Evolutionary conservation across 495 filamentous ascomycete genomes (phyloP), one percentile per base, ranked within the genome.

Genomic region (Penicillium paxilli): DNA sequence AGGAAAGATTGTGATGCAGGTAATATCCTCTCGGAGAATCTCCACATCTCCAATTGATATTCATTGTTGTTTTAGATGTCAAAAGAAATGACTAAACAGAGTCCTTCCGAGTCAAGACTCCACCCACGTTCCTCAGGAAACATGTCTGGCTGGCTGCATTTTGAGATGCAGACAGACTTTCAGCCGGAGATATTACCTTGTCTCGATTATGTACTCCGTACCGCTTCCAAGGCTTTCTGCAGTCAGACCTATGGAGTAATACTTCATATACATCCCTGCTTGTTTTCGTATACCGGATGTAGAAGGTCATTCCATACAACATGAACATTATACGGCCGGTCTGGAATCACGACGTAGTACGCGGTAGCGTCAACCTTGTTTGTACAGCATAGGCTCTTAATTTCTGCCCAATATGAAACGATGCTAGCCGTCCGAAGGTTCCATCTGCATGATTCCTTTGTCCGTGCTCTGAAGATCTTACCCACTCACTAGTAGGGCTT

Each of bases 1-100:
- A 20, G 10, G 52, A 26, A 21, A 44, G n/a, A n/a, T n/a, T n/a
- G 45, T 14, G 22, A n/a, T 12, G 20, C 52, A 45, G 52, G 35
- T 33, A 14, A 21, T 11, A 21, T 22, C 19, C 37, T 49, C 47
- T 47, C 42, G 16, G 51, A 56, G 14, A 17, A 8, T 30, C 19
- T 55, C 45, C 52, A 42, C 45, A 35, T 4, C 26, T 46, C 30
- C 40, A 23, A 20, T 46, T 41, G 30, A 4, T 14, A 32, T 11
- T 45, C 41, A 24, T 16, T 16, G 38, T 21, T 24, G 14, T 20
- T 38, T 38, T 26, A 11, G 23, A 25, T 37, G 44, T 21, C 51
- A 44, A n/a, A 21, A 44, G 25, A 49, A 1, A 22, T 38, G 32
- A 30, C 19, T 11, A 22, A 19, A 21, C 5, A 24, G 26, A 21